Evolutionary conservation across 2,329 filamentous ascomycete genomes (phyloP).

Genomic region (Phaeosphaeriaceae sp.): DNA sequence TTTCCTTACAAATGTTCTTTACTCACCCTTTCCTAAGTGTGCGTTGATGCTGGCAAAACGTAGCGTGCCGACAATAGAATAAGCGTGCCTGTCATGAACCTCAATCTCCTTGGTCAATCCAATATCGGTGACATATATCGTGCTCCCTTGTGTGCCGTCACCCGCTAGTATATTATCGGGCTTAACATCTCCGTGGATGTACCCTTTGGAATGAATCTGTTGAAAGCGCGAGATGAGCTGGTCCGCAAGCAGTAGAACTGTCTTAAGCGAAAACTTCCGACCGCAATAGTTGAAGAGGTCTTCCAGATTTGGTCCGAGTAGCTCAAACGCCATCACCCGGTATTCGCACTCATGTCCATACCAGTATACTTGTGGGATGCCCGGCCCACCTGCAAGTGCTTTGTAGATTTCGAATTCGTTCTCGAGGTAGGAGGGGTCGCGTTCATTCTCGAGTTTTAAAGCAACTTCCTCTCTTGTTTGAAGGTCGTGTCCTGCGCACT

Average conservation of each 20-base stretch:
- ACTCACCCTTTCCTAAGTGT: slow-evolving; percentile 86
- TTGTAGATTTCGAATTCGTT: slow-evolving; percentile 96
- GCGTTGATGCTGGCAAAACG: slow-evolving; percentile 99
- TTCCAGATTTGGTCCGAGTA: slow-evolving; percentile 93
- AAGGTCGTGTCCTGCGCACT: slow-evolving; percentile 93
- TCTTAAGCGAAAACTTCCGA: slow-evolving; percentile 99
- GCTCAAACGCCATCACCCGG: slow-evolving; percentile 98
- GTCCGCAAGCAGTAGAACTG: slow-evolving; percentile 92
- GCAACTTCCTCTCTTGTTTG: slow-evolving; percentile 99
- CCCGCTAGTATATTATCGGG: slow-evolving; percentile 99
- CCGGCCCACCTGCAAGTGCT: slow-evolving; percentile 90
- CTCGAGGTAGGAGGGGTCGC: slow-evolving; percentile 98
- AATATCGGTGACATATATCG: slow-evolving; percentile 99
- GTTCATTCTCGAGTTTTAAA: slow-evolving; percentile 99
- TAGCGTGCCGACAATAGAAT: slow-evolving; percentile 98
- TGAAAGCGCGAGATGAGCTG: slow-evolving; percentile 99
- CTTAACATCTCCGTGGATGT: slow-evolving; percentile 99
- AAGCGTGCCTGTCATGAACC: slow-evolving; percentile 99
- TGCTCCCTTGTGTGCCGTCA: slow-evolving; percentile 98
- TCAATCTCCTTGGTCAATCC: slow-evolving; percentile 99
- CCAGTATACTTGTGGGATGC: slow-evolving; percentile 98
- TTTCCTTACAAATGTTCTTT: not conserved
- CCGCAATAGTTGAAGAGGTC: slow-evolving; percentile 99
- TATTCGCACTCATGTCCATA: slow-evolving; percentile 99
- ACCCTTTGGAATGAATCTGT: slow-evolving; percentile 99